Evolutionary conservation across 169 alveolate genomes (phyloP), one percentile per base, ranked within the genome.

Genomic region (Eimeria acervulina): DNA sequence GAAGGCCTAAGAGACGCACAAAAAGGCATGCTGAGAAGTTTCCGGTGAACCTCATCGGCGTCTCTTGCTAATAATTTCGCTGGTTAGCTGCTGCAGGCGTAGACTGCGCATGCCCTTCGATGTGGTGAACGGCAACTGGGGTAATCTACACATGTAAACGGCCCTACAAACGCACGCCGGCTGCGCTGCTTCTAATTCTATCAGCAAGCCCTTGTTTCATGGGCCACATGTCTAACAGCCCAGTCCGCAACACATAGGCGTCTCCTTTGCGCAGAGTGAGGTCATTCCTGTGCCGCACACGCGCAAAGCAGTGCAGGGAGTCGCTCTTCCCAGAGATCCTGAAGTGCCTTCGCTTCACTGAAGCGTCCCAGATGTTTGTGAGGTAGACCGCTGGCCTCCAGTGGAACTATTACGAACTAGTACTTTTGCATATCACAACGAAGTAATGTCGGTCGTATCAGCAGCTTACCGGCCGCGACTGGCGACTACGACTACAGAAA

Each of bases 241-340:
- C 76, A 33, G 59, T 36, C 42, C 26, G 17, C 91, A 83, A n/a
- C 51, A 40, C 13, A 21, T 12, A 17, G 74, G 52, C 74, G 44
- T 52, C 47, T 2, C 19, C 33, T 1, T 52, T 83, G 12, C 52
- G 36, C 31, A n/a, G 2, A 59, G 38, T 51, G 74, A 83, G 55
- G 74, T 38, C 91, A 28, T 33, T 33, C 91, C 91, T 83, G 70
- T 17, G 36, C 17, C 72, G 28, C 90, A 81, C n/a, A 13, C 31
- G 44, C 63, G 26, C 91, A 83, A 61, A 83, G n/a, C 55, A 26
- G 42, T 66, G 47, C 31, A 78, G 63, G 40, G 10, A 17, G 7
- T 38, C 59, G 33, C 26, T 4, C 10, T 47, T 51, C 59, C 59
- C 59, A n/a, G 40, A 47, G 21, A 3, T 3, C 26, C 6, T n/a